Evolutionary conservation across 352 stramenopile genomes (phyloP), one percentile per base, ranked within the genome.

Genomic region (Phytopythium chamaehyphon): DNA sequence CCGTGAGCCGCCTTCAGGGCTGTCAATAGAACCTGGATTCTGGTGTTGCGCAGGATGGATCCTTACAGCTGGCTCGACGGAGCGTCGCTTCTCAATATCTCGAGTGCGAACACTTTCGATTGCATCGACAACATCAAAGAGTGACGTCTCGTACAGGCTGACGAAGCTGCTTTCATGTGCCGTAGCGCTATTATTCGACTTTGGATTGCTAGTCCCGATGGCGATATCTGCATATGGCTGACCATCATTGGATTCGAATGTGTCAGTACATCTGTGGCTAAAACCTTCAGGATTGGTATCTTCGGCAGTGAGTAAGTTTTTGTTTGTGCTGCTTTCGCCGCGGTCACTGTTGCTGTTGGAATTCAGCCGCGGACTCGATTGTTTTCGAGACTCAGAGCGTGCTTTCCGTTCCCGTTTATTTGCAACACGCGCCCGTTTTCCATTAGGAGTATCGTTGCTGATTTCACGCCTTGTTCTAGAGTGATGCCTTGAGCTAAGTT

Each of bases 51-150:
- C 9, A 33, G 28, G 28, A 33, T n/a, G n/a, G n/a, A n/a, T n/a
- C n/a, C n/a, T n/a, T n/a, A n/a, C n/a, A n/a, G n/a, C n/a, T n/a
- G 28, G 28, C 9, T 33, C 5, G 28, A 9, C 28, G 5, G 5
- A 9, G 5, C 28, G 28, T 37, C 26, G 11, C 14, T 26, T 28
- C 18, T 15, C n/a, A 19, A 21, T 8, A 21, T 40, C 11, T 31
- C 45, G 45, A 26, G 55, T 46, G 18, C 26, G 15, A n/a, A 53
- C 39, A 6, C 24, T 54, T 23, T 83, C 73, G 16, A 84, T 62
- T 0, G 64, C 60, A 23, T 84, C 61, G 2, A 84, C 62, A 8
- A 75, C 60, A 22, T 79, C 73, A 31, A 81, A 68, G 23, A 84
- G 40, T 3, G 67, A 77, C 3, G 64, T 59, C 23, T 84, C 73